Evolutionary conservation across 73 alveolate species (phyloP), one percentile per base, ranked within the genome.

Genomic region (Paramecium caudatum): DNA sequence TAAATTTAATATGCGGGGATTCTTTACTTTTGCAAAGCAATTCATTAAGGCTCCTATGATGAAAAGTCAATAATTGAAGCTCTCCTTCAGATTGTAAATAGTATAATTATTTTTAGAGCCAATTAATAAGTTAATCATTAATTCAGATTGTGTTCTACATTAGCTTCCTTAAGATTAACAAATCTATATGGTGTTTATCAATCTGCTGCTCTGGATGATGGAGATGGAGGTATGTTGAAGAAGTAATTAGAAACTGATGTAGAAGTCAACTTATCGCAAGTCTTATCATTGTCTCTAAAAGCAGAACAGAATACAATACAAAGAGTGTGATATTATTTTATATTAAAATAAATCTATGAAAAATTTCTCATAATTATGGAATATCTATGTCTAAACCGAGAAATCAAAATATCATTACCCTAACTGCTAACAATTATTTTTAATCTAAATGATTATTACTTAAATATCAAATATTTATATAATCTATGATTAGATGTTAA

Each of bases 1-100:
- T 55, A 55, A 55, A 55, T 55, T 55, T 55, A 55, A 55, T 43
- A 55, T 55, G 80, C 80, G 80, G 80, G 80, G 80, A 55, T 55
- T 55, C 80, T 55, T 55, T 55, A 43, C 80, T 55, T 55, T 55
- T 23, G 80, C 80, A 23, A 55, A 55, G 30, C 30, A 55, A 55
- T 55, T 55, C 30, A 43, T 55, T 55, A 25, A 25, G 25, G 23
- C 3, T 55, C 30, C 80, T 27, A 55, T 43, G 12, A 23, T 55
- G 9, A 17, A 55, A 55, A 55, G 46, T 55, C 45, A 55, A 55
- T 27, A 55, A 55, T 27, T 55, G 23, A 55, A 55, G 45, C 23
- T 55, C 1, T 37, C 80, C 13, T 27, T 55, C 30, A 55, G 80
- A 55, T 55, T 55, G 80, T 55, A 55, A 55, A 55, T 27, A 4